Conservation (phyloP, 345 rosid genomes). For the Heritiera fomes region DNA sequence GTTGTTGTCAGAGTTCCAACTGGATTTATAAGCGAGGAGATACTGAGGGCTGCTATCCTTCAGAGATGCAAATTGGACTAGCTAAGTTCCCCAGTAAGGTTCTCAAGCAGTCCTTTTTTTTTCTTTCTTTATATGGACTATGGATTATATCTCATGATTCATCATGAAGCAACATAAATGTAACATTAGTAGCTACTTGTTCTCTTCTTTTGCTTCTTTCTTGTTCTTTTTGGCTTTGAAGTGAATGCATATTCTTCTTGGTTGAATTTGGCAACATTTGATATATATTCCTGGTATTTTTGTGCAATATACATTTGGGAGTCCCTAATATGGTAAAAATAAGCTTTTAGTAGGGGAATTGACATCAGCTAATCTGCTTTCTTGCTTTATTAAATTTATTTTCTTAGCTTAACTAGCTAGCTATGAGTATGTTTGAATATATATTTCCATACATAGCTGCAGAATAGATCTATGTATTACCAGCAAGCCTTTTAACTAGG, state of each 20-base stretch:
- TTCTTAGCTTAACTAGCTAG: neutral
- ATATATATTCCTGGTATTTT: neutral
- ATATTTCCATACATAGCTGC: neutral
- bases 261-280: neutral
- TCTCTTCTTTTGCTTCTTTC: neutral
- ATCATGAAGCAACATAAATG: neutral
- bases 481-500: neutral
- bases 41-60: conserved; percentile 33
- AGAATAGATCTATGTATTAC: neutral
- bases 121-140: neutral
- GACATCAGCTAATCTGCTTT: no score
- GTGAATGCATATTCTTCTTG: neutral
- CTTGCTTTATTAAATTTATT: no score
- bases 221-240: neutral
- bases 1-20: conserved; percentile 43
- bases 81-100: neutral
- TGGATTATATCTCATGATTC: neutral
- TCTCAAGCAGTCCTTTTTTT: neutral
- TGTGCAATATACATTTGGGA: neutral
- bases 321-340: no score
- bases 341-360: no score
- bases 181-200: neutral
- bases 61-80: conserved; percentile 20
- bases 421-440: no score
- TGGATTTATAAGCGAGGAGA: conserved; percentile 34